Evolutionary conservation across 2,329 filamentous ascomycete species (phyloP).

Genomic region (Atkinsonella texensis): DNA sequence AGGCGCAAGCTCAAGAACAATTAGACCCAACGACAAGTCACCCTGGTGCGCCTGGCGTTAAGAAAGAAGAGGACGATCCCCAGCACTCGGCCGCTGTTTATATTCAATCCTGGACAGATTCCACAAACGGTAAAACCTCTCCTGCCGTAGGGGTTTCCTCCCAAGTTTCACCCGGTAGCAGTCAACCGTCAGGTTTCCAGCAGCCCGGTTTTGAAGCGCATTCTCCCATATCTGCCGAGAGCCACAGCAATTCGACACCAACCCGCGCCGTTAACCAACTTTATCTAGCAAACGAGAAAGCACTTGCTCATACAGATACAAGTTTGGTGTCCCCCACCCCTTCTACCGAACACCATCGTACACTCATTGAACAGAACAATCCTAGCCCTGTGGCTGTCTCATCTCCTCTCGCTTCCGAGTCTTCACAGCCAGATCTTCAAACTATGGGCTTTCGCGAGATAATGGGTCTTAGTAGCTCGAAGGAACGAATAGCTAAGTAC

Average conservation of each 20-base stretch:
- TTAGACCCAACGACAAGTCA: background rate
- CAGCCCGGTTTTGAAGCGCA: slow-evolving; percentile 24
- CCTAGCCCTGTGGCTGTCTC: slow-evolving; percentile 1
- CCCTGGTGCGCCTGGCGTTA: background rate
- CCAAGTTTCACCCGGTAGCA: background rate
- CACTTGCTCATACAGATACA: slow-evolving; percentile 22
- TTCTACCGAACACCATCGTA: slow-evolving; percentile 28
- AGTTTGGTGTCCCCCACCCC: slow-evolving; percentile 23
- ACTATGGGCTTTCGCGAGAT: slow-evolving; percentile 65
- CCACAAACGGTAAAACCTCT: background rate
- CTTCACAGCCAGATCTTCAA: slow-evolving; percentile 10
- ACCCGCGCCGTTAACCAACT: slow-evolving; percentile 16
- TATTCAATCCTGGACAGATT: background rate
- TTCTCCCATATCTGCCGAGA: slow-evolving; percentile 30
- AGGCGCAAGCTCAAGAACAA: slow-evolving; percentile 3
- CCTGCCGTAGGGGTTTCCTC: background rate
- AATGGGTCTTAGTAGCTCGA: slow-evolving; percentile 49
- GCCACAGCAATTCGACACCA: slow-evolving; percentile 17
- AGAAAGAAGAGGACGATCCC: background rate
- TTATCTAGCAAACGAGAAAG: slow-evolving; percentile 35
- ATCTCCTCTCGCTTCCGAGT: slow-evolving; percentile 7
- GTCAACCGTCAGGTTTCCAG: background rate
- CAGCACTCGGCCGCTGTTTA: background rate
- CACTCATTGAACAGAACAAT: slow-evolving; percentile 7
- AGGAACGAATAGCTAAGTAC: slow-evolving; percentile 63